phyloP scores from a whole-genome alignment of 768 basidiomycete species.

The Russula ochroleuca region DNA sequence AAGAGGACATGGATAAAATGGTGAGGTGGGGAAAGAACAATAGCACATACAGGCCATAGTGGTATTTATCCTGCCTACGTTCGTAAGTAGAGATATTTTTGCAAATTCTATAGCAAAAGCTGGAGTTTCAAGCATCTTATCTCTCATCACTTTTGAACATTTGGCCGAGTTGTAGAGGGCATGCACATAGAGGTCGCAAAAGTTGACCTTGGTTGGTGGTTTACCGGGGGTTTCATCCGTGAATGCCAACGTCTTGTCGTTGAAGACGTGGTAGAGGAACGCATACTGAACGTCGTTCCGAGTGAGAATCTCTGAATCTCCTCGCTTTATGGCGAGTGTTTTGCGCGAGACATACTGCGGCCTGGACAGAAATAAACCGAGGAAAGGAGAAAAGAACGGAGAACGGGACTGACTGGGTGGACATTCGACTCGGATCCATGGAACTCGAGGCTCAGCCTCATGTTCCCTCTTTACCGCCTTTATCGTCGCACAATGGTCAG shows the following conservation, averaged over 20 bases:
- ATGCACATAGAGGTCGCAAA: slow-evolving; percentile 80
- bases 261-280: slow-evolving; percentile 75
- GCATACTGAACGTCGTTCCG: slow-evolving; percentile 85
- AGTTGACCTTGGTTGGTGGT: slow-evolving; percentile 54
- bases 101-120: slow-evolving; percentile 75
- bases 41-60: slow-evolving; percentile 74
- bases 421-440: slow-evolving; percentile 23
- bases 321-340: slow-evolving; percentile 74
- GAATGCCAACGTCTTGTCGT: slow-evolving; percentile 62
- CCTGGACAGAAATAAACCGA: slow-evolving; percentile 45
- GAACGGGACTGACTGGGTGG: slow-evolving; percentile 26
- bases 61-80: slow-evolving; percentile 88
- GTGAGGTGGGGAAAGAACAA: not conserved
- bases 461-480: slow-evolving; percentile 15
- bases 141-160: slow-evolving; percentile 83
- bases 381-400: slow-evolving; percentile 45
- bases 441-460: not conserved
- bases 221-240: slow-evolving; percentile 54
- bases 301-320: slow-evolving; percentile 77
- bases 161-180: slow-evolving; percentile 75
- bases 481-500: slow-evolving; percentile 19
- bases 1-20: slow-evolving; percentile 22
- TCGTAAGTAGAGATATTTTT: slow-evolving; percentile 80
- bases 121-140: slow-evolving; percentile 80
- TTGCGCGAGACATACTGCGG: slow-evolving; percentile 43